These are phyloP conservation scores for Bruguiera gymnorhiza DNA, from an alignment of 345 rosid species.

Conservation along the genomic window DNA sequence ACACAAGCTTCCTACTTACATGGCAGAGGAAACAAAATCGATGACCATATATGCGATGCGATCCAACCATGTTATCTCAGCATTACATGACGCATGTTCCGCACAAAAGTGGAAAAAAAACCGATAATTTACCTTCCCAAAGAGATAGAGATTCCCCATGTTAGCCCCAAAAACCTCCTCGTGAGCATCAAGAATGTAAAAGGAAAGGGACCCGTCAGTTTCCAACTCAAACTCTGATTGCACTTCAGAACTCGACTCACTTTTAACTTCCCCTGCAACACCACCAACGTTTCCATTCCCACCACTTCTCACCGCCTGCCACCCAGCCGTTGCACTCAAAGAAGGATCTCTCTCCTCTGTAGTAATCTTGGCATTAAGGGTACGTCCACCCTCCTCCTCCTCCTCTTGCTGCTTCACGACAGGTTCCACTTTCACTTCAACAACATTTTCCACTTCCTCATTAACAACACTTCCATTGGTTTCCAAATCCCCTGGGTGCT, in stretches of 20 bases:
- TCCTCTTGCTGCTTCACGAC: conserved; percentile 33
- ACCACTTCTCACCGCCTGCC: conserved; percentile 61
- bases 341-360: conserved; percentile 56
- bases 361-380: conserved; percentile 68
- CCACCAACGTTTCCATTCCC: conserved; percentile 27
- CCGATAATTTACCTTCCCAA: conserved; percentile 69
- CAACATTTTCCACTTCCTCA: conserved; percentile 21
- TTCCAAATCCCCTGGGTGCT: conserved; percentile 3
- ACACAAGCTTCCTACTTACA: too few relatives aligned
- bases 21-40: too few relatives aligned
- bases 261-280: conserved; percentile 23
- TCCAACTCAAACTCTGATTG: conserved; percentile 70
- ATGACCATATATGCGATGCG: not conserved
- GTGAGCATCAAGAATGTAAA: conserved; percentile 74
- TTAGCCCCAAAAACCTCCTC: conserved; percentile 84
- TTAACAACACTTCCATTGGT: conserved; percentile 16
- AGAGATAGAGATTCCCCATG: conserved; percentile 74
- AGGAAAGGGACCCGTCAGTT: conserved; percentile 62
- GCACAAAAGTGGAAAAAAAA: not conserved
- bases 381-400: conserved; percentile 10
- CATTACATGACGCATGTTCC: not conserved
- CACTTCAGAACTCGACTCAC: conserved; percentile 32
- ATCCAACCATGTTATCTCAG: too few relatives aligned
- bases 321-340: conserved; percentile 77
- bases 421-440: conserved; percentile 37